Conservation (phyloP, 352 stramenopile genomes). For the Phytophthora quininea region DNA sequence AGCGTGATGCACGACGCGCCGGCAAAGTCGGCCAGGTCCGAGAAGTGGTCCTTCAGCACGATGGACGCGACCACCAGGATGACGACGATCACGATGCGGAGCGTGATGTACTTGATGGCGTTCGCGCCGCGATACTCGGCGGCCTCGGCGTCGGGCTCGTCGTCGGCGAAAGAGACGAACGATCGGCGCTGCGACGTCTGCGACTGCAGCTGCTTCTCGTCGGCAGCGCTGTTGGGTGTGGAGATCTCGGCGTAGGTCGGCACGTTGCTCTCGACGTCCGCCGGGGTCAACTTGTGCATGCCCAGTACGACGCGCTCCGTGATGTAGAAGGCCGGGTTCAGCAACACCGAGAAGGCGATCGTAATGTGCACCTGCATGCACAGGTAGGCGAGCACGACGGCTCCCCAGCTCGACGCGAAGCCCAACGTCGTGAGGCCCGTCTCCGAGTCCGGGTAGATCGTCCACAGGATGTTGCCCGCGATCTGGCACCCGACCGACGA, state of each 20-base stretch:
- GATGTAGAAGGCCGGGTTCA: conserved; percentile 58
- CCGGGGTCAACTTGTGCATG: conserved; percentile 38
- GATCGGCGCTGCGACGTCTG: conserved; percentile 17
- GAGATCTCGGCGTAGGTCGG: conserved; percentile 10
- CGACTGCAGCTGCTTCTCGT: conserved; percentile 17
- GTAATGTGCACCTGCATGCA: conserved; percentile 69
- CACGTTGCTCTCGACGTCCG: conserved; percentile 14
- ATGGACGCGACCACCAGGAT: conserved; percentile 37
- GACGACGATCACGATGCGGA: conserved; percentile 36
- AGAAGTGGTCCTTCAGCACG: conserved; percentile 40
- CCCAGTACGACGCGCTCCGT: conserved; percentile 52
- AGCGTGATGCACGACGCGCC: conserved; percentile 42
- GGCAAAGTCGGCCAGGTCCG: conserved; percentile 39
- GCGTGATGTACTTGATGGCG: conserved; percentile 32
- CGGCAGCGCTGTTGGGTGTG: conserved; percentile 6
- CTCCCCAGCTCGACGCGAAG: conserved; percentile 42
- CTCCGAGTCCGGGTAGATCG: conserved; percentile 38
- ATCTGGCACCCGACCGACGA: conserved; percentile 54
- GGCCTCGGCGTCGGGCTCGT: conserved; percentile 17
- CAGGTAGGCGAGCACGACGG: conserved; percentile 49
- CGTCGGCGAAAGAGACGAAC: conserved; percentile 39
- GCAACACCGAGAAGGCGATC: conserved; percentile 57
- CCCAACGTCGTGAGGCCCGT: conserved; percentile 40
- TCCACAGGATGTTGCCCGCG: conserved; percentile 60
- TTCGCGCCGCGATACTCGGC: conserved; percentile 34